Conservation (phyloP, 2,329 filamentous ascomycete genomes). For the Emergomyces africanus region DNA sequence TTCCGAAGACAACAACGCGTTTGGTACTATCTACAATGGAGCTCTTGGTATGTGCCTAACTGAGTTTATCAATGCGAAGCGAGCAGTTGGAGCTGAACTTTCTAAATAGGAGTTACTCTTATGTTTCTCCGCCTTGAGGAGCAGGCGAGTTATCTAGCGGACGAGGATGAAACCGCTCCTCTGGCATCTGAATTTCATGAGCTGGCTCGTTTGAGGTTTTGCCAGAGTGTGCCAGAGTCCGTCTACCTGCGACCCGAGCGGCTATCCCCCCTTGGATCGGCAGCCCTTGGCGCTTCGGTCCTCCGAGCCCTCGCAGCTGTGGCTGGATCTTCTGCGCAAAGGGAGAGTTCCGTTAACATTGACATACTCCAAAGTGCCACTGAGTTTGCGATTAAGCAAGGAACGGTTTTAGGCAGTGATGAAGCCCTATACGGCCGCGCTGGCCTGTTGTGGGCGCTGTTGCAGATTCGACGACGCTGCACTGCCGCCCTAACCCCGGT, state of each 20-base stretch:
- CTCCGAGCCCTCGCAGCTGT: constrained; percentile 16
- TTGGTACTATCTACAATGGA: constrained; percentile 21
- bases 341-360: constrained; percentile 16
- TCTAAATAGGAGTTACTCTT: constrained; percentile 22
- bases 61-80: neutral
- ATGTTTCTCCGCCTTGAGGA: constrained; percentile 27
- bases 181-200: constrained; percentile 16
- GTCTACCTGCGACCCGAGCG: constrained; percentile 7
- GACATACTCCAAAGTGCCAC: constrained; percentile 18
- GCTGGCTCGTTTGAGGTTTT: constrained; percentile 17
- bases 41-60: constrained; percentile 18
- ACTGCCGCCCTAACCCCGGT: constrained; percentile 15
- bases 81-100: neutral
- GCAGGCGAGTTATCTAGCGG: constrained; percentile 18
- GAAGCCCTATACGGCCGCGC: constrained; percentile 28
- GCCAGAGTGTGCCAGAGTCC: constrained; percentile 9
- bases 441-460: constrained; percentile 24
- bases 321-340: constrained; percentile 1
- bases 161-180: constrained; percentile 2
- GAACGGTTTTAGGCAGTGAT: constrained; percentile 22
- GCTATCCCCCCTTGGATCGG: constrained; percentile 24
- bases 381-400: constrained; percentile 19
- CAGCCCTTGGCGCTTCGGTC: constrained; percentile 17
- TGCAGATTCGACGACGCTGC: constrained; percentile 21
- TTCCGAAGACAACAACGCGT: constrained; percentile 12